Evolutionary conservation across 2,329 filamentous ascomycete species (phyloP).

Genomic region (Cladosporium oxysporum): DNA sequence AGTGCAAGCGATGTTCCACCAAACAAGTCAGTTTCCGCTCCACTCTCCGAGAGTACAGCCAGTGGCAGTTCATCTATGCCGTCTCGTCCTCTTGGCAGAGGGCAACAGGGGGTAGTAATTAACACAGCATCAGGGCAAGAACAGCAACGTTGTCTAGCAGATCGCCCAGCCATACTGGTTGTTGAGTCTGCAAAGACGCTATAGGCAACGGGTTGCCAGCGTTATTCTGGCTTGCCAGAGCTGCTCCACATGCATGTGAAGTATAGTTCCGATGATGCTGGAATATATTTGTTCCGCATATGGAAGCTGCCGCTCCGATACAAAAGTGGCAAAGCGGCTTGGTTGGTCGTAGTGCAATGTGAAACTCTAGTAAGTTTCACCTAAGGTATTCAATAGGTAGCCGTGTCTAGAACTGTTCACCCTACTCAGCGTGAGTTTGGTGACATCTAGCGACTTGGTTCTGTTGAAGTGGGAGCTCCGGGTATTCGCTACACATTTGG

Average conservation of each 20-base stretch:
- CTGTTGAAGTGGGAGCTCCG: neutral
- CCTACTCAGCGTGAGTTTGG: neutral
- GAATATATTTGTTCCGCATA: neutral
- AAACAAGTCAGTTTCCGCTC: neutral
- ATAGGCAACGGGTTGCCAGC: neutral
- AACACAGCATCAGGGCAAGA: neutral
- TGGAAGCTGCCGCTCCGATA: slow-evolving; percentile 1
- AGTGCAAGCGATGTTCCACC: neutral
- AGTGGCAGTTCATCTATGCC: neutral
- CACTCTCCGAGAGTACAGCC: neutral
- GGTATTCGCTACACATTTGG: neutral
- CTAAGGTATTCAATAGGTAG: neutral
- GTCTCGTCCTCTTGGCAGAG: neutral
- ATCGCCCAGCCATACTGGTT: neutral
- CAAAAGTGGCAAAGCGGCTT: neutral
- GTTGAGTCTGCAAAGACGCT: neutral
- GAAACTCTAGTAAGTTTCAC: neutral
- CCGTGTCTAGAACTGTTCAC: neutral
- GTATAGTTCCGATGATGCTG: neutral
- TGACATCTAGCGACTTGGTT: neutral
- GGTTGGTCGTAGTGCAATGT: neutral
- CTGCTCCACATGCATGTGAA: neutral
- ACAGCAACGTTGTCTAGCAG: neutral
- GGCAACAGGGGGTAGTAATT: neutral
- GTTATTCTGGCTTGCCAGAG: neutral